Base-by-base conservation (phyloP, 1,284 basidiomycete species). In the Thelephora terrestris region DNA sequence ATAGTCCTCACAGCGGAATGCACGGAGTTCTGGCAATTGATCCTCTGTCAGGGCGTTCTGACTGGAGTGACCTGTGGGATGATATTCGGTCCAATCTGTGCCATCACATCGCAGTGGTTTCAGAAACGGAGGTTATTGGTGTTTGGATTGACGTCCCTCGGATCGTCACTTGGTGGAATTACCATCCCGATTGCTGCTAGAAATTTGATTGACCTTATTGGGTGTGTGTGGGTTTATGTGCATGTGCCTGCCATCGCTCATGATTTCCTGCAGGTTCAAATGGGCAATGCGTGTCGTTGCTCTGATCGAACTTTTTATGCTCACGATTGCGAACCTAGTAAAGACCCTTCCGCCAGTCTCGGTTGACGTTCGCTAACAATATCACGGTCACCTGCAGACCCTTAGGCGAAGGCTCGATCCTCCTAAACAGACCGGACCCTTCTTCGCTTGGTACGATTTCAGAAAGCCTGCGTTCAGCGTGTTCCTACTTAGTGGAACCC, bases 271-370 rank as follows among this genome's bases (percentile, higher is more conserved):
- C 14, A 79, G 78, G 6, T 81, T 81, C 56, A 61, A 64, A 48
- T 81, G 79, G 79, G 77, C 78, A 1, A 76, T 81, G 71, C 69
- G 78, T 16, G 71, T 77, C 42, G 58, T 79, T 17, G 78, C 70
- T 0, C 75, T 80, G 53, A 73, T 81, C 17, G 59, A 79, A 3
- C 46, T 78, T 1, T 53, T 66, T 18, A 57, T 64, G 1, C 60
- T 78, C 3, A 63, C 66, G 7, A 55, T 71, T 14, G 66, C 71
- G 7, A 75, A 77, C 58, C 46, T 77, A 47, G 60, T 66, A 49
- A 9, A 55, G 53, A 55, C 14, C 45, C 23, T 20, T 36, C 35
- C 47, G 25, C n/a, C n/a, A n/a, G n/a, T n/a, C n/a, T n/a, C n/a
- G n/a, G n/a, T n/a, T n/a, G n/a, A n/a, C n/a, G n/a, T n/a, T n/a